Base-by-base conservation (phyloP, 805 yeast species). In the Vanderwaltozyma tropicalis region DNA sequence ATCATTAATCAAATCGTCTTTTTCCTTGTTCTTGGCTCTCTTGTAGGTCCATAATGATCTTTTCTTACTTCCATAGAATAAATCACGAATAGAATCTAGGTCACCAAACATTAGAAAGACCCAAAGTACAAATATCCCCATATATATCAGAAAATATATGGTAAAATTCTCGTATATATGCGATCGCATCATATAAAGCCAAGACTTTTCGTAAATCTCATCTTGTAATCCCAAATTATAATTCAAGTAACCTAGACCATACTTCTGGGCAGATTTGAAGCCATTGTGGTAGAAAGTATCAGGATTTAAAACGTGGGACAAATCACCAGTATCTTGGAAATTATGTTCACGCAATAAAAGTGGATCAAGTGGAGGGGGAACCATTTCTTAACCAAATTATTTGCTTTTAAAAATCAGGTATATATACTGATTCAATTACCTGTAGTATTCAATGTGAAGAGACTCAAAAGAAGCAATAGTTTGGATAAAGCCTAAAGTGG, bases 321-420 rank as follows among this genome's bases (percentile, higher is more conserved):
- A 38, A 38, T 57, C 55, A 2, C 52, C 50, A 4, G 50, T 53
- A 18, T 63, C 66, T n/a, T 52, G 47, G 35, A 43, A 63, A 5
- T 57, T 50, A 38, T 63, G 67, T 33, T 63, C 68, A 42, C 63
- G 57, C 11, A 62, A 41, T 18, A 63, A 38, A 10, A 52, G 59
- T 10, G 63, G 53, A 33, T 63, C 68, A n/a, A 49, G 41, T 16
- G 61, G 63, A 14, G 54, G 54, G 17, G 67, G 66, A 32, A 61
- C 53, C 64, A 59, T 58, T 30, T 9, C 31, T 16, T 17, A 14
- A 26, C 18, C 6, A 14, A 6, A 13, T 11, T 28, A 4, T 28
- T 28, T 14, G 10, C 30, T n/a, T 15, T 15, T 9, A 26, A 26
- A 6, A 8, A 26, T 9, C 14, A 8, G 7, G 11, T 22, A 7